Evolutionary conservation across 2,329 filamentous ascomycete genomes (phyloP).

Genomic region (Bipolaris bicolor): DNA sequence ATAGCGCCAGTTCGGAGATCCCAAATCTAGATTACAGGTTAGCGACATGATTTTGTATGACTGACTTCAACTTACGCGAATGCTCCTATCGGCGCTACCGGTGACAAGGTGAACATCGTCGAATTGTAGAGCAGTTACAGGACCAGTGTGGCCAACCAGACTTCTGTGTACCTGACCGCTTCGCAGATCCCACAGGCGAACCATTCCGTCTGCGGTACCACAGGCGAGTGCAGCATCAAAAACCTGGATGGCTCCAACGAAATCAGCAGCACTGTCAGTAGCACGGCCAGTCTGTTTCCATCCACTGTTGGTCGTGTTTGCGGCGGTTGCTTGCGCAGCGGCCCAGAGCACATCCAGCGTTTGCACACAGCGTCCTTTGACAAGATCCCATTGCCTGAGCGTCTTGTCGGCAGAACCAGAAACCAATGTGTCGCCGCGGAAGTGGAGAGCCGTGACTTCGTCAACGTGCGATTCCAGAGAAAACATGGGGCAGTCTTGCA

Average conservation of each 20-base stretch:
- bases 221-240: constrained; percentile 96
- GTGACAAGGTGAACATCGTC: constrained; percentile 95
- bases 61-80: constrained; percentile 72
- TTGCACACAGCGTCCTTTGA: constrained; percentile 96
- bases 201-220: constrained; percentile 96
- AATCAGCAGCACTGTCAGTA: constrained; percentile 76
- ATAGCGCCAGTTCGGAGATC: constrained; percentile 96
- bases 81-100: constrained; percentile 88
- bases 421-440: constrained; percentile 85
- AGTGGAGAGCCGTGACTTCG: constrained; percentile 92
- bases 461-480: constrained; percentile 89
- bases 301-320: constrained; percentile 62
- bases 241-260: constrained; percentile 92
- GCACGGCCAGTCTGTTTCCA: constrained; percentile 78
- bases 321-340: constrained; percentile 78
- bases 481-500: constrained; percentile 88
- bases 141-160: constrained; percentile 91
- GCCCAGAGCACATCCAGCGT: constrained; percentile 98
- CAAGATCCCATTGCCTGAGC: constrained; percentile 94
- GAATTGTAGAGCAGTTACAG: constrained; percentile 93
- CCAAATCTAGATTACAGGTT: constrained; percentile 76
- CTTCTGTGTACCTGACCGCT: constrained; percentile 97
- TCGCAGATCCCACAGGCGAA: constrained; percentile 92
- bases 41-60: not conserved
- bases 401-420: constrained; percentile 98